phyloP scores from a whole-genome alignment of 768 basidiomycete genomes.

The Russula abietina region DNA sequence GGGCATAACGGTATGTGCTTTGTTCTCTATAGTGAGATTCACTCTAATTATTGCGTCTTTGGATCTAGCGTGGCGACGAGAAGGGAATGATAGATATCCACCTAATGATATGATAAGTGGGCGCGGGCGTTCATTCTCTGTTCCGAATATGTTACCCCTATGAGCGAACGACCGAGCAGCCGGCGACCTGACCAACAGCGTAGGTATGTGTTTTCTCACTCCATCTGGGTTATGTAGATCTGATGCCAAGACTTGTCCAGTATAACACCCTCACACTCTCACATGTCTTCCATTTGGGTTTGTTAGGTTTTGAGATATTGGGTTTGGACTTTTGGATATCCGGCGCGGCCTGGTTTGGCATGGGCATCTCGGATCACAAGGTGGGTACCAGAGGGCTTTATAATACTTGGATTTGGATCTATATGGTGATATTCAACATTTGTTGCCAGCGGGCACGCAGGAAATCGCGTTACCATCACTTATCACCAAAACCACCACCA shows the following conservation, averaged over 20 bases:
- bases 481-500: not conserved
- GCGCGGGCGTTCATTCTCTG: not conserved
- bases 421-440: not conserved
- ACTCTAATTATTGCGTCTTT: not conserved
- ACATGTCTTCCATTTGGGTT: constrained; percentile 3
- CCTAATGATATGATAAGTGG: constrained; percentile 8
- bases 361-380: not conserved
- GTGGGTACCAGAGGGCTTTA: not conserved
- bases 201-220: not conserved
- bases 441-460: not conserved
- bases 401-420: not conserved
- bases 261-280: not conserved
- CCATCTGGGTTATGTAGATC: not conserved
- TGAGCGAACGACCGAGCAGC: not conserved
- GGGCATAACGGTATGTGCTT: constrained; percentile 17
- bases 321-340: constrained; percentile 4
- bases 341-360: not conserved
- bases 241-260: not conserved
- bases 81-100: constrained; percentile 15
- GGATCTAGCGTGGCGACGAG: constrained; percentile 13
- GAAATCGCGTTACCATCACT: not conserved
- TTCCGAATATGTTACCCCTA: constrained; percentile 1
- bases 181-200: not conserved
- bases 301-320: constrained; percentile 6
- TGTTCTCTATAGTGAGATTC: not conserved